A percentile compares a stretch with the other conserved stretches of the same genome.
Evolutionary conservation across 345 rosid genomes (phyloP).

Genomic region (Eucalyptus pauciflora): DNA sequence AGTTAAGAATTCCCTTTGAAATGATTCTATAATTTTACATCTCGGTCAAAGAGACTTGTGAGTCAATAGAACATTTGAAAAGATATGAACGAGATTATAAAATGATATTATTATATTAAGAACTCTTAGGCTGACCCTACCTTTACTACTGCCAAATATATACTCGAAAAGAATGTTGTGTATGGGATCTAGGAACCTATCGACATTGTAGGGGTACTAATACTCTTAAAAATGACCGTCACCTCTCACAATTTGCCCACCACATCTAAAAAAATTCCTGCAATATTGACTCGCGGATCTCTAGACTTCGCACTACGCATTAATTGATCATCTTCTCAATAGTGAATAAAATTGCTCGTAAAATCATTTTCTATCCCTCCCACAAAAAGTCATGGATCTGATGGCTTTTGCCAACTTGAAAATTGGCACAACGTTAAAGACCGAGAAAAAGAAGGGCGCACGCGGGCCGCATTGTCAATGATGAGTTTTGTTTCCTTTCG

Average conservation of each 20-base stretch:
- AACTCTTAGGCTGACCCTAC: neutral
- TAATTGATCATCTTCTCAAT: neutral
- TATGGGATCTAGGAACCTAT: neutral
- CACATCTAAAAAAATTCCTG: neutral
- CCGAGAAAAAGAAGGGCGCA: neutral
- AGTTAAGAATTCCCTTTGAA: fast-evolving
- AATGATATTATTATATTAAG: neutral
- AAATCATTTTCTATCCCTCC: neutral
- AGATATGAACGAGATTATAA: neutral
- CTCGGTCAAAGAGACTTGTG: fast-evolving
- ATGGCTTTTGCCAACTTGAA: neutral
- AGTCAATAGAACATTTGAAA: neutral
- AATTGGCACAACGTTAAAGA: neutral
- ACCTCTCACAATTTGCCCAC: neutral
- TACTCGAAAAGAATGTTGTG: too few relatives aligned
- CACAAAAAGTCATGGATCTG: neutral
- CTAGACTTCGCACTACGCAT: neutral
- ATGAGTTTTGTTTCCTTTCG: neutral
- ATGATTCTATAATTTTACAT: neutral
- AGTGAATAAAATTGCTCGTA: neutral
- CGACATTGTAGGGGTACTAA: neutral
- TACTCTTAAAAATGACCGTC: neutral
- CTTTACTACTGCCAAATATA: neutral
- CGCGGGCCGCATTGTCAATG: neutral
- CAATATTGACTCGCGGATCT: neutral